Conservation (phyloP, 192 early-diverging fungal species). For the Coemansia sp. region DNA sequence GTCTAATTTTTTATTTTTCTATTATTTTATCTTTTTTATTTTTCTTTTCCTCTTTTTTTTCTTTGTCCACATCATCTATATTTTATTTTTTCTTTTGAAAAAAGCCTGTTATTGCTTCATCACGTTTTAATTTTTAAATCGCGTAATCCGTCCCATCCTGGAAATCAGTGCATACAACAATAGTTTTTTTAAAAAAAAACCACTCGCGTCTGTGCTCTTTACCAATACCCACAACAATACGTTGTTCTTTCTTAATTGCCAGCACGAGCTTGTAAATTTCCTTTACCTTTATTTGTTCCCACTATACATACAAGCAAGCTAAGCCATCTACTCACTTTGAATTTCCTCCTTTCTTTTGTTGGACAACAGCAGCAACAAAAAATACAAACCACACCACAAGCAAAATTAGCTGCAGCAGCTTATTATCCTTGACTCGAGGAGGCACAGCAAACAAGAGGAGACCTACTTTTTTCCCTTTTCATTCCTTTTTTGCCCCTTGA, state of each 20-base stretch:
- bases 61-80: background rate
- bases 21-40: slow-evolving; percentile 8
- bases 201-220: background rate
- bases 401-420: too few relatives aligned
- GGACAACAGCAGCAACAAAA: too few relatives aligned
- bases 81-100: background rate
- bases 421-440: too few relatives aligned
- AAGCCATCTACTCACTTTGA: background rate
- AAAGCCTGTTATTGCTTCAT: background rate
- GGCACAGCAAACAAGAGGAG: too few relatives aligned
- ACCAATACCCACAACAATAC: background rate
- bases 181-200: too few relatives aligned
- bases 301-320: background rate
- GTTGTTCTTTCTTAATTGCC: background rate
- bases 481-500: too few relatives aligned
- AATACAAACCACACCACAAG: too few relatives aligned
- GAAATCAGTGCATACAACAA: background rate
- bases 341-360: background rate
- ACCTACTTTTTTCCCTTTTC: too few relatives aligned
- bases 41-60: slow-evolving; percentile 13
- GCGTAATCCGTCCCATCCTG: background rate
- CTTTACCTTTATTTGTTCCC: background rate
- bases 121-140: background rate
- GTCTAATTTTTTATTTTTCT: slow-evolving; percentile 11
- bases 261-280: background rate